Evolutionary conservation across 2,329 filamentous ascomycete genomes (phyloP), one percentile per base, ranked within the genome.

Genomic region (Sporothrix luriei): DNA sequence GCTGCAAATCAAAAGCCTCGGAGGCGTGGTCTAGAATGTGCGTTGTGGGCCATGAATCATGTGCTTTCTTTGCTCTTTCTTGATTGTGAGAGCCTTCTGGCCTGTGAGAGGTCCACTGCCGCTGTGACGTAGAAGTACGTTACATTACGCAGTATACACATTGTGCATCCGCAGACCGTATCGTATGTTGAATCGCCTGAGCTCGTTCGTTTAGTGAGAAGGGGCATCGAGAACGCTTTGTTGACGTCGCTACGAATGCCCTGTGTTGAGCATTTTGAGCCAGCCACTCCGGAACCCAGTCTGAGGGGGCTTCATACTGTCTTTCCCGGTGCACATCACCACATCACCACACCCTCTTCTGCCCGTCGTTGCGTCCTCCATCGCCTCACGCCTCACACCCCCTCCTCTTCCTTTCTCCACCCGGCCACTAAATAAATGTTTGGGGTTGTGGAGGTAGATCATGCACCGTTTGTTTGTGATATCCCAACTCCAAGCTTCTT

Each of bases 121-220:
- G n/a, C 33, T 61, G 33, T 10, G 33, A 43, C n/a, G n/a, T n/a
- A n/a, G n/a, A n/a, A n/a, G n/a, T n/a, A n/a, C n/a, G n/a, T n/a
- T n/a, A n/a, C n/a, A n/a, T 24, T 49, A 49, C 48, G n/a, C 29
- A 19, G 26, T 38, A 9, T 57, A 16, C 54, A 19, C 5, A 62
- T 62, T 33, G 33, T 33, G 61, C 61, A 49, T 49, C 61, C 61
- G 43, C 19, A 38, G 21, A 54, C 51, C 65, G 65, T 67, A 68
- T 51, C 65, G 65, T 67, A 68, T 51, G 66, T 61, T 61, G 24
- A 46, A 51, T 68, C 67, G 55, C 55, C 29, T 43, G 67, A 68
- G 67, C 43, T 62, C 55, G 46, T 62, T 62, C 55, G 55, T 48
- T 52, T 62, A n/a, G 10, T 19, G 26, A 16, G 19, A 24, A 33